These are phyloP conservation scores for Neostapfia colusana DNA, from an alignment of 176 grass and related monocot genomes.

Conservation along the genomic window DNA sequence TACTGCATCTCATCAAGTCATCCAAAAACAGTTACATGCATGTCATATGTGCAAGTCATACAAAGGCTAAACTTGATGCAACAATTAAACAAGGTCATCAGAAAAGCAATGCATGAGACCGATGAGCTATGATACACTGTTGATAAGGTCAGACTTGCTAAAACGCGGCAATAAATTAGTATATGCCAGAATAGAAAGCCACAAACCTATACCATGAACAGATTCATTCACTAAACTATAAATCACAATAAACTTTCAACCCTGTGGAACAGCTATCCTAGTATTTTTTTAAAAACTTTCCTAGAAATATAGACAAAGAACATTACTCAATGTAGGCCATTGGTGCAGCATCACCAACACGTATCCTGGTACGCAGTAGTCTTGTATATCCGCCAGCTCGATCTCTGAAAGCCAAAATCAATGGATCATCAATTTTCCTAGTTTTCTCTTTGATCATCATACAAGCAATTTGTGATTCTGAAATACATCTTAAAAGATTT, in stretches of 20 bases:
- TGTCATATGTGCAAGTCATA: not conserved
- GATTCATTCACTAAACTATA: not conserved
- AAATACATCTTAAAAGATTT: not conserved
- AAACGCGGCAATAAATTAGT: not conserved
- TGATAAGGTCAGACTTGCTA: not conserved
- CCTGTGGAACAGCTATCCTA: not conserved
- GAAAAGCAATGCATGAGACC: not conserved
- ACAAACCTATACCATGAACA: not conserved
- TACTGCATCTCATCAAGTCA: not conserved
- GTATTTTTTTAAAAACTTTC: not conserved
- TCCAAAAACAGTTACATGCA: not conserved
- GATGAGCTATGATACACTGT: not conserved
- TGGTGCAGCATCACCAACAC: conserved; percentile 81
- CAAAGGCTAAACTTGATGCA: not conserved
- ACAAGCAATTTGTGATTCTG: not conserved
- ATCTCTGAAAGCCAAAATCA: conserved; percentile 45
- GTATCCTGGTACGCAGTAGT: conserved; percentile 74
- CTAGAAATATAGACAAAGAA: conserved; percentile 31
- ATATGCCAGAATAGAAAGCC: not conserved
- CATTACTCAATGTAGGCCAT: conserved; percentile 96
- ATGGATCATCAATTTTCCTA: not conserved
- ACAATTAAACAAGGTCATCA: not conserved
- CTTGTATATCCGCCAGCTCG: conserved; percentile 86
- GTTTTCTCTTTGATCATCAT: not conserved
- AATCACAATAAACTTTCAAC: not conserved